Conservation (phyloP, 805 yeast species). For the Maudiozyma saulgeensis region DNA sequence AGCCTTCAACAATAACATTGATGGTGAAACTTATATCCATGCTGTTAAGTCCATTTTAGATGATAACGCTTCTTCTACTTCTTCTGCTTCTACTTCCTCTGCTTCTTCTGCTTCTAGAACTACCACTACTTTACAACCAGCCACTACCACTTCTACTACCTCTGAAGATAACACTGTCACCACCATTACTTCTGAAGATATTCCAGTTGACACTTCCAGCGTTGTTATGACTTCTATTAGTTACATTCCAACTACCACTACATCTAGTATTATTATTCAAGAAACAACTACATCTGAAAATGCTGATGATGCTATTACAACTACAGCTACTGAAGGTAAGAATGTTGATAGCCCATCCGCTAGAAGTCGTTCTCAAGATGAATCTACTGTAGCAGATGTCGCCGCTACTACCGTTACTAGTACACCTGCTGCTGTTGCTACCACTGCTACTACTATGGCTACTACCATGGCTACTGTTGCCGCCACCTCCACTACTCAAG, state of each 20-base stretch:
- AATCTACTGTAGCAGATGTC: neutral
- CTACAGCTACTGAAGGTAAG: neutral
- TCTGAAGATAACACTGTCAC: slow-evolving; percentile 10
- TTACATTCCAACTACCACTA: neutral
- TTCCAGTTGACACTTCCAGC: neutral
- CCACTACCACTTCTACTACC: slow-evolving; percentile 9
- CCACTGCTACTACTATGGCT: neutral
- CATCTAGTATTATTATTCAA: neutral
- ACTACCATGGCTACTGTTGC: slow-evolving; percentile 8
- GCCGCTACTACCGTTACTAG: neutral
- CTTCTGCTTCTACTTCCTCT: slow-evolving; percentile 10
- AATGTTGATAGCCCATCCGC: neutral
- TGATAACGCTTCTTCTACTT: slow-evolving; percentile 6
- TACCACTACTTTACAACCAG: slow-evolving; percentile 9
- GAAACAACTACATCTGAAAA: slow-evolving; percentile 4
- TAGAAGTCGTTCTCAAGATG: neutral
- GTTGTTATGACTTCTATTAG: slow-evolving; percentile 4
- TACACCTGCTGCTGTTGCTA: neutral
- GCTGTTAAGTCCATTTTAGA: slow-evolving; percentile 37
- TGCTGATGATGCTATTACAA: slow-evolving; percentile 3
- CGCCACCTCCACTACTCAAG: slow-evolving; percentile 2
- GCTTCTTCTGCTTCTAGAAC: slow-evolving; percentile 5
- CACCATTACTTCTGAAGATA: slow-evolving; percentile 5
- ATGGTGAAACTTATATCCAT: slow-evolving; percentile 36
- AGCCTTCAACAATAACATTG: slow-evolving; percentile 40